Evolutionary conservation across 768 basidiomycete species (phyloP), one percentile per base, ranked within the genome.

Genomic region (Cyclocybe cylindracea): DNA sequence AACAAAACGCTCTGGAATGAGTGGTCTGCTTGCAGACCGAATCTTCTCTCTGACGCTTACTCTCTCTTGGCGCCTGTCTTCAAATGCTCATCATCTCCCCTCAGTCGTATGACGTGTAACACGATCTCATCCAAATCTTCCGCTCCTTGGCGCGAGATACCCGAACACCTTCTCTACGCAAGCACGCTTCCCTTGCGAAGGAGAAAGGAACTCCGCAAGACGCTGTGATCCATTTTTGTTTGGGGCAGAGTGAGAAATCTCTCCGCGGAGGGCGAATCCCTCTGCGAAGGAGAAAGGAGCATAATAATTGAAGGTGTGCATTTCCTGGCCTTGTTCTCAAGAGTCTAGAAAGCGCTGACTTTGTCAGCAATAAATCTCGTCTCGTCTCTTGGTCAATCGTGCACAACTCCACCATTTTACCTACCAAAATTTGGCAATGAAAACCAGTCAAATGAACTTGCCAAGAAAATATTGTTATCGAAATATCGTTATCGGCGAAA

Each of bases 11-110:
- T 60, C 46, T 52, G 48, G 52, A 44, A 54, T 54, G 58, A 60
- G 36, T 11, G 24, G 52, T 50, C 51, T 54, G 39, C 34, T 57
- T 41, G 43, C 44, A 60, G 55, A 51, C 58, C 39, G 33, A 53
- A 60, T 60, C 58, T 60, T 60, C 58, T 60, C 58, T 60, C 58
- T 60, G 58, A 60, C 32, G 10, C 34, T 14, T 16, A 16, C 4
- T 40, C 16, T 18, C 37, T 39, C 10, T 18, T 39, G 13, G 2
- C 41, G 11, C 7, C 5, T 36, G 24, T 39, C 14, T 44, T 16
- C 10, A 19, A 18, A 29, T 11, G 9, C 44, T 48, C 19, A 41
- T 37, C 10, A 3, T n/a, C 7, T n/a, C 24, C 13, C 11, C 31
- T 41, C 13, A 18, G 42, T 24, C 14, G 31, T 10, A 36, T 38